A percentile compares a stretch with the other conserved stretches of the same genome.
phyloP scores from a whole-genome alignment of 164 flowering plant species.

The Chloranthus sessilifolius region DNA sequence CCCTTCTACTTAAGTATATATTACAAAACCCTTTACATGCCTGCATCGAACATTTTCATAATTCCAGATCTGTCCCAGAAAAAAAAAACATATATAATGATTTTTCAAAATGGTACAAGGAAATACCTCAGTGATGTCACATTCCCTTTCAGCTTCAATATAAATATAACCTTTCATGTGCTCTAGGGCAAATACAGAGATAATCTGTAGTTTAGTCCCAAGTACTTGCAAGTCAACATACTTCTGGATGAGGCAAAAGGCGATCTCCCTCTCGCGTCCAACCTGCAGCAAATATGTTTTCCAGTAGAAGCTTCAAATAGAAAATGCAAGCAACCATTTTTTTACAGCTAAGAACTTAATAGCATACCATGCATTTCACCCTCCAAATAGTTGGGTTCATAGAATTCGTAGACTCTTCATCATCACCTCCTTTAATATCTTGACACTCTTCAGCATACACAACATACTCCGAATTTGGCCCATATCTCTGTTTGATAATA shows the following conservation, averaged over 20 bases:
- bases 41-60: constrained; percentile 26
- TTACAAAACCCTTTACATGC: constrained; percentile 70
- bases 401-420: constrained; percentile 23
- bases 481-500: constrained; percentile 55
- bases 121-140: constrained; percentile 69
- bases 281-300: constrained; percentile 33
- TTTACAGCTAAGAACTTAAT: neutral
- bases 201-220: constrained; percentile 58
- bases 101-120: neutral
- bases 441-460: constrained; percentile 43
- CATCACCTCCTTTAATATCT: constrained; percentile 32
- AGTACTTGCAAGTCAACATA: constrained; percentile 52
- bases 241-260: constrained; percentile 91
- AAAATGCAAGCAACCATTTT: neutral
- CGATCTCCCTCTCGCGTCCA: constrained; percentile 79
- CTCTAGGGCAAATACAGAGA: constrained; percentile 76
- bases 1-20: constrained; percentile 46
- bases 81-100: neutral
- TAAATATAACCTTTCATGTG: constrained; percentile 72
- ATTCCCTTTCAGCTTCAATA: constrained; percentile 77
- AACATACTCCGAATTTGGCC: constrained; percentile 37
- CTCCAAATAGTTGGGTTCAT: constrained; percentile 59
- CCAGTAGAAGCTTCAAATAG: neutral
- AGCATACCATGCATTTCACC: constrained; percentile 72
- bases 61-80: neutral